These are phyloP conservation scores for Thoreauomyces humboldtii DNA, from an alignment of 192 early-diverging fungal species.

Conservation along the genomic window DNA sequence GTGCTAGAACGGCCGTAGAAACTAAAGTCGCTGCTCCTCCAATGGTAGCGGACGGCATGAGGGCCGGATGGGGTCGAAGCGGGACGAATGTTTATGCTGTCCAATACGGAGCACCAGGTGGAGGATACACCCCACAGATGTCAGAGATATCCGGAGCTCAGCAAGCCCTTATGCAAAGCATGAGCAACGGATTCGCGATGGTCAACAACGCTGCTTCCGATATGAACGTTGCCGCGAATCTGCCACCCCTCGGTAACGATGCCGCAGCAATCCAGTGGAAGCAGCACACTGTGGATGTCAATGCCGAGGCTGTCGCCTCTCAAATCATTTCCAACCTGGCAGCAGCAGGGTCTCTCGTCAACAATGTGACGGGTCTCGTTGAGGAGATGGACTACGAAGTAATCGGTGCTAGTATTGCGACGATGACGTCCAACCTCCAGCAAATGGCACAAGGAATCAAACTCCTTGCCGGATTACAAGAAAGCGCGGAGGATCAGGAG, in stretches of 20 bases:
- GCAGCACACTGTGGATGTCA: conserved; percentile 56
- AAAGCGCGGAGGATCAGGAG: conserved; percentile 35
- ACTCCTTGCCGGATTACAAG: conserved; percentile 43
- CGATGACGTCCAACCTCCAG: conserved; percentile 45
- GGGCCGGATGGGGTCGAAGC: conserved; percentile 28
- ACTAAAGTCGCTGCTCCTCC: conserved; percentile 19
- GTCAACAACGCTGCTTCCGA: conserved; percentile 42
- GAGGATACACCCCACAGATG: conserved; percentile 20
- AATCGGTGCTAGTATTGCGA: conserved; percentile 39
- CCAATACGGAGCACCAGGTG: conserved; percentile 19
- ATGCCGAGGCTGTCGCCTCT: conserved; percentile 46
- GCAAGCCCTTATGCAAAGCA: conserved; percentile 44
- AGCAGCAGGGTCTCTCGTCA: conserved; percentile 46
- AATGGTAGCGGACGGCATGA: conserved; percentile 33
- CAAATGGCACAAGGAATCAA: conserved; percentile 58
- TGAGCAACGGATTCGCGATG: conserved; percentile 46
- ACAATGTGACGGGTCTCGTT: conserved; percentile 39
- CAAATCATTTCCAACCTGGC: conserved; percentile 47
- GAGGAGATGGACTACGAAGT: conserved; percentile 58
- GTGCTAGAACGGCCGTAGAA: conserved; percentile 39
- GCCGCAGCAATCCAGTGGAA: conserved; percentile 48
- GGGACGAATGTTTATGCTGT: conserved; percentile 7
- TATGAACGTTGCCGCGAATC: conserved; percentile 38
- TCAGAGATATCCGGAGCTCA: conserved; percentile 45
- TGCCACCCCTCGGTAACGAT: conserved; percentile 53